Base-by-base conservation (phyloP, 495 filamentous ascomycete genomes). In the Aspergillus affinis region DNA sequence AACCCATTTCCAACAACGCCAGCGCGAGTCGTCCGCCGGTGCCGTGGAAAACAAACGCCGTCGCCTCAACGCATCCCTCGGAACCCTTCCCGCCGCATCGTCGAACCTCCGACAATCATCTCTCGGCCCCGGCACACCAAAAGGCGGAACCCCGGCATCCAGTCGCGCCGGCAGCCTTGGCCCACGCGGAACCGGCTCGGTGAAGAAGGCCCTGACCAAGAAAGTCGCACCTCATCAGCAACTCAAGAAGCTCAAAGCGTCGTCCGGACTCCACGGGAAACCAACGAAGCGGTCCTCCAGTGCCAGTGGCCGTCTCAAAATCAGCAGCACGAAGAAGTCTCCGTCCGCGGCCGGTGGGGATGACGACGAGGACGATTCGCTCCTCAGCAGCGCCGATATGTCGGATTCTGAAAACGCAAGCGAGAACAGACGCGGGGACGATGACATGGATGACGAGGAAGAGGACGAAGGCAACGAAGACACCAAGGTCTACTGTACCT, bases 401-500 rank as follows among this genome's bases (percentile, higher is more conserved):
- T 81, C 68, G 58, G 82, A 86, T 59, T 71, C 75, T 1, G 75
- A 77, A 58, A 78, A 75, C 49, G 72, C 68, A 62, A 80, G 74
- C 49, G 72, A 75, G 26, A 59, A 60, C 27, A 66, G 63, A 12
- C 71, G 70, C 7, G 71, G 63, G 2, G 79, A 79, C 5, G 84
- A 84, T 23, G 86, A 89, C 57, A 78, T 86, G 36, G 88, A 84
- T 36, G 85, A 86, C 41, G 90, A 89, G 12, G 82, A 87, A 1
- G 90, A 90, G 32, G 91, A 92, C 49, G 93, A 95, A 47, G 91
- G 93, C 32, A 91, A 88, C 49, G 88, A 90, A 55, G 93, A 98
- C 75, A 87, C 91, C 50, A 86, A 86, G 67, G 89, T 93, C 61
- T 98, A 98, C 72, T 98, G 94, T 75, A 83, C 88, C 26, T 98